Conservation (phyloP, 2,329 filamentous ascomycete genomes). For the Diaporthe sp. region DNA sequence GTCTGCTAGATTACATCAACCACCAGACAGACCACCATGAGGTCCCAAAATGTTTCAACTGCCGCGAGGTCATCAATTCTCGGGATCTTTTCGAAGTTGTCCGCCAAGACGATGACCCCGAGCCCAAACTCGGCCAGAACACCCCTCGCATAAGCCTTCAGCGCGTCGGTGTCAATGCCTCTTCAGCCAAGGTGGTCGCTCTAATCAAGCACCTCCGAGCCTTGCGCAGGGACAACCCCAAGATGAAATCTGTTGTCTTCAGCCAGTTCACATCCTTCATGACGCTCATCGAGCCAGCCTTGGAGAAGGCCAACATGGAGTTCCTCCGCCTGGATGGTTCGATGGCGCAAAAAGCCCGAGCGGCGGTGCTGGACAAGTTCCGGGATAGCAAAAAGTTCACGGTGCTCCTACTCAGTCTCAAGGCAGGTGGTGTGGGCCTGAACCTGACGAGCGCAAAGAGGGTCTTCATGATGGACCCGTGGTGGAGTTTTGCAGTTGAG, state of each 20-base stretch:
- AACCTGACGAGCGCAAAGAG: slow-evolving; percentile 90
- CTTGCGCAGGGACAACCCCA: slow-evolving; percentile 74
- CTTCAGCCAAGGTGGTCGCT: slow-evolving; percentile 89
- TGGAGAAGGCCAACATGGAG: slow-evolving; percentile 78
- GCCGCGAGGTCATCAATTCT: slow-evolving; percentile 83
- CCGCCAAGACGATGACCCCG: slow-evolving; percentile 76
- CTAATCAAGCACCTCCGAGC: slow-evolving; percentile 81
- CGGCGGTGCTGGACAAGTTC: slow-evolving; percentile 83
- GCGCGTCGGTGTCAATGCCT: slow-evolving; percentile 72
- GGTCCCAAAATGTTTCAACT: slow-evolving; percentile 88
- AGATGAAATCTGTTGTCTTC: slow-evolving; percentile 91
- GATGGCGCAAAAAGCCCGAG: slow-evolving; percentile 87
- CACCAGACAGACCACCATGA: slow-evolving; percentile 85
- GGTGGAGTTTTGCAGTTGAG: slow-evolving; percentile 98
- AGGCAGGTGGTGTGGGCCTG: slow-evolving; percentile 92
- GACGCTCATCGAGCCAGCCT: slow-evolving; percentile 87
- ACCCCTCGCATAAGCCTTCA: slow-evolving; percentile 70
- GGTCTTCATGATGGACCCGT: slow-evolving; percentile 99
- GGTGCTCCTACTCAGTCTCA: slow-evolving; percentile 85
- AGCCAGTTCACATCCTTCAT: slow-evolving; percentile 98
- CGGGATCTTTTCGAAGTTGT: slow-evolving; percentile 95
- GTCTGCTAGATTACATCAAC: slow-evolving; percentile 89
- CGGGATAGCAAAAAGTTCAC: slow-evolving; percentile 71
- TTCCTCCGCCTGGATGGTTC: slow-evolving; percentile 92
- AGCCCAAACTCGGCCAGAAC: slow-evolving; percentile 56